phyloP scores from a whole-genome alignment of 2,329 filamentous ascomycete genomes.

The Xylariaceae sp. region DNA sequence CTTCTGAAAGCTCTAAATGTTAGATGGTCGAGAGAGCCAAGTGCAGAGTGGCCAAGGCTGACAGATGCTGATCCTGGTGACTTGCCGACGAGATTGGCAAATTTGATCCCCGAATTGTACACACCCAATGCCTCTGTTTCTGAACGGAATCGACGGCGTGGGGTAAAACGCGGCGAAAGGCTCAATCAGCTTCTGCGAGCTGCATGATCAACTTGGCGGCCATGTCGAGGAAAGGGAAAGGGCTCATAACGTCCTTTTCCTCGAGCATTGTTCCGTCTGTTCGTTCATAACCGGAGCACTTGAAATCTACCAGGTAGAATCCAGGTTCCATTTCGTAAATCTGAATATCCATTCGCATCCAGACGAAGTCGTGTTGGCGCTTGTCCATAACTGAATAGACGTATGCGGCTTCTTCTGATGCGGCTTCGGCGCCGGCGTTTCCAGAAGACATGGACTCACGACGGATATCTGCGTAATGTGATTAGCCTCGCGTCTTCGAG shows the following conservation, averaged over 20 bases:
- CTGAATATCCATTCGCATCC: constrained; percentile 93
- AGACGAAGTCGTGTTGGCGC: constrained; percentile 66
- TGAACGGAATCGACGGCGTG: too few relatives aligned
- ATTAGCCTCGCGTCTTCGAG: constrained; percentile 33
- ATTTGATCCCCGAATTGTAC: too few relatives aligned
- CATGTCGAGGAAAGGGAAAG: constrained; percentile 94
- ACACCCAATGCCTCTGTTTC: too few relatives aligned
- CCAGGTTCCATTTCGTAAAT: constrained; percentile 90
- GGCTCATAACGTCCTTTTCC: constrained; percentile 92
- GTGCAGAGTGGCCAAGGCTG: too few relatives aligned
- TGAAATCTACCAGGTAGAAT: constrained; percentile 97
- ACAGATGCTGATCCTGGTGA: too few relatives aligned
- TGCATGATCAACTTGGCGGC: constrained; percentile 91
- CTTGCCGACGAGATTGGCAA: too few relatives aligned
- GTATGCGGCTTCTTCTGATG: constrained; percentile 42
- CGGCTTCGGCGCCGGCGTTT: constrained; percentile 28
- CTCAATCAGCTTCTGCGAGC: constrained; percentile 73
- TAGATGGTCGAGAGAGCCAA: too few relatives aligned
- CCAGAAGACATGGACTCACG: constrained; percentile 33
- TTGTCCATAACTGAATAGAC: constrained; percentile 42
- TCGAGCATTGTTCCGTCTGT: constrained; percentile 70
- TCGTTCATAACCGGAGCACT: constrained; percentile 93
- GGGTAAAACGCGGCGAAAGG: too few relatives aligned
- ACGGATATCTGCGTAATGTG: constrained; percentile 36
- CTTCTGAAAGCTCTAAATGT: too few relatives aligned